These are phyloP conservation scores for Cercophora newfieldiana DNA, from an alignment of 495 filamentous ascomycete genomes.

Conservation along the genomic window DNA sequence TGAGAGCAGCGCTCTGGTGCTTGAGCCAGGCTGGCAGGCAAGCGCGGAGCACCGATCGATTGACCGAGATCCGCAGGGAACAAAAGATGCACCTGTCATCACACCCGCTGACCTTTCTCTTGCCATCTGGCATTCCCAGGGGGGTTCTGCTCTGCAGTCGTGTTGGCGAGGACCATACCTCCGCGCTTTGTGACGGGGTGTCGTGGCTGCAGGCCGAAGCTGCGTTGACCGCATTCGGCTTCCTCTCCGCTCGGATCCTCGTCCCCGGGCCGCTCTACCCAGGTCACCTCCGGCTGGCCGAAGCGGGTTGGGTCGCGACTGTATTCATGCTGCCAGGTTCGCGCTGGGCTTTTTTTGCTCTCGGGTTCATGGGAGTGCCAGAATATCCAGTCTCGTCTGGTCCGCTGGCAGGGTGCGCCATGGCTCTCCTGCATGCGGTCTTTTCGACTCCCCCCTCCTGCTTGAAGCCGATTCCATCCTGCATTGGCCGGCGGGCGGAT, in stretches of 20 bases:
- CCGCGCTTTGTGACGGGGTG: slow-evolving; percentile 13
- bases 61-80: slow-evolving; percentile 17
- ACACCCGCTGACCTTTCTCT: neutral
- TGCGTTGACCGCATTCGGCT: slow-evolving; percentile 21
- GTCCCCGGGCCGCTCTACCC: slow-evolving; percentile 27
- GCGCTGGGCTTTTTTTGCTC: neutral
- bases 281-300: slow-evolving; percentile 12
- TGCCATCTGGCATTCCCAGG: neutral
- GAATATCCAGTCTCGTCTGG: neutral
- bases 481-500: slow-evolving; percentile 29
- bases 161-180: neutral
- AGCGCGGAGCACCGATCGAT: slow-evolving; percentile 15
- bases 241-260: slow-evolving; percentile 27
- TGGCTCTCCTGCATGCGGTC: slow-evolving; percentile 24
- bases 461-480: slow-evolving; percentile 24
- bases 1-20: neutral
- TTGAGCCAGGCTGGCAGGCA: neutral
- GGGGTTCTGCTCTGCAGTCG: neutral
- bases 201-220: slow-evolving; percentile 18
- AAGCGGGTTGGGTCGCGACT: slow-evolving; percentile 12
- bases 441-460: slow-evolving; percentile 8
- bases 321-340: neutral
- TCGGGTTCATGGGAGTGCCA: neutral
- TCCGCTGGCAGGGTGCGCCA: slow-evolving; percentile 9
- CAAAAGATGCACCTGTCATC: neutral